Evolutionary conservation across 2,329 filamentous ascomycete genomes (phyloP), one percentile per base, ranked within the genome.

Genomic region (Colletotrichum coccodes): DNA sequence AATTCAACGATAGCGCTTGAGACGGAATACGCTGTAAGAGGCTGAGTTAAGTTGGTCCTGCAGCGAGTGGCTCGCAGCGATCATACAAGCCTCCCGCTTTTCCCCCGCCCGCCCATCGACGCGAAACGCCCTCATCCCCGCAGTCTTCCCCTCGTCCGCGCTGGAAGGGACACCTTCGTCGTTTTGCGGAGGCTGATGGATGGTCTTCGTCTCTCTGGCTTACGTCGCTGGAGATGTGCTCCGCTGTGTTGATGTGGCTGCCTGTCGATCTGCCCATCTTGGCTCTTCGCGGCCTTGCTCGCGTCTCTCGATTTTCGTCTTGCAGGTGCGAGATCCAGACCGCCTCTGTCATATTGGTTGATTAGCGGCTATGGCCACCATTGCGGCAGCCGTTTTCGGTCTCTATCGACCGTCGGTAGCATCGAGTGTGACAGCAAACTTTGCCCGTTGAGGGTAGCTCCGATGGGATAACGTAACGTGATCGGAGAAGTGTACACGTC

Each of bases 321-420:
- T 50, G 42, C 50, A 63, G 52, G 36, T 32, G 59, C 64, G 40
- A 44, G 26, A 32, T 44, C 49, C 59, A 50, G 50, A 57, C 59
- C 42, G 40, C 64, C 34, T 40, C 53, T 26, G 5, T 28, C 6
- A 16, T 28, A 5, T 21, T 38, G 34, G n/a, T 23, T n/a, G 30
- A 52, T 34, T 21, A n/a, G 30, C 6, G 30, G 32, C 12, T 21
- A 16, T 36, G 12, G 50, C 49, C 49, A 23, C 23, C 9, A 21
- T 23, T 7, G 50, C 50, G 16, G 30, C 16, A 14, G 32, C 21
- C n/a, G 8, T 23, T 11, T 12, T n/a, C n/a, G 11, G 50, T 11
- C 21, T 26, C n/a, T 8, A 36, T 26, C 50, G 21, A 14, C 34
- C 21, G 50, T 23, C 11, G 30, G 12, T n/a, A 12, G 34, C 36